These are phyloP conservation scores for Lonicera japonica DNA, from an alignment of 129 eudicot species.

Conservation along the genomic window DNA sequence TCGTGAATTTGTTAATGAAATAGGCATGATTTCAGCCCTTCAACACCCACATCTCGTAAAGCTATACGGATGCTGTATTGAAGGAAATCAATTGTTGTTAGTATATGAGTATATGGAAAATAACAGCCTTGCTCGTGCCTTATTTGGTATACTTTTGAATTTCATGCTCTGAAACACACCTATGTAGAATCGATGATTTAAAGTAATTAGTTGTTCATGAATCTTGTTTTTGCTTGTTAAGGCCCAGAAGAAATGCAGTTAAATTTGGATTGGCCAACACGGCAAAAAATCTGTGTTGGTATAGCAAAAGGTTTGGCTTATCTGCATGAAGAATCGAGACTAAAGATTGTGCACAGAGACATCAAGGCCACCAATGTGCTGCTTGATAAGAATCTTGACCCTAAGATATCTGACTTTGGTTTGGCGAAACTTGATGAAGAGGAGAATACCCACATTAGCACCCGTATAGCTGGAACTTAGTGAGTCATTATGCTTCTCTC, in stretches of 20 bases:
- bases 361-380: conserved; percentile 58
- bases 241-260: conserved; percentile 34
- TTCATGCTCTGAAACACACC: not conserved
- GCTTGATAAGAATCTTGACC: conserved; percentile 37
- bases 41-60: conserved; percentile 59
- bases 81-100: conserved; percentile 42
- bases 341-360: conserved; percentile 54
- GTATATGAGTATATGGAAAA: conserved; percentile 58
- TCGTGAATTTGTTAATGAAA: conserved; percentile 53
- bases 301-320: conserved; percentile 54
- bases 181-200: not conserved
- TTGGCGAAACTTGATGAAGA: conserved; percentile 54
- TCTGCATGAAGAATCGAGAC: conserved; percentile 52
- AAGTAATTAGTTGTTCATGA: not conserved
- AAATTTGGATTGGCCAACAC: conserved; percentile 41
- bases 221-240: conserved; percentile 9
- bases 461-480: conserved; percentile 58
- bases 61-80: conserved; percentile 47
- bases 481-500: conserved; percentile 9
- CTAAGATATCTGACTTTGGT: conserved; percentile 60
- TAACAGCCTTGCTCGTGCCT: conserved; percentile 51
- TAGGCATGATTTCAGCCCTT: conserved; percentile 54
- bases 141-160: conserved; percentile 34
- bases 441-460: conserved; percentile 51
- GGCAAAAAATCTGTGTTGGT: conserved; percentile 44